These are phyloP conservation scores for Agaricus bisporus DNA, from an alignment of 768 basidiomycete species.

Conservation along the genomic window DNA sequence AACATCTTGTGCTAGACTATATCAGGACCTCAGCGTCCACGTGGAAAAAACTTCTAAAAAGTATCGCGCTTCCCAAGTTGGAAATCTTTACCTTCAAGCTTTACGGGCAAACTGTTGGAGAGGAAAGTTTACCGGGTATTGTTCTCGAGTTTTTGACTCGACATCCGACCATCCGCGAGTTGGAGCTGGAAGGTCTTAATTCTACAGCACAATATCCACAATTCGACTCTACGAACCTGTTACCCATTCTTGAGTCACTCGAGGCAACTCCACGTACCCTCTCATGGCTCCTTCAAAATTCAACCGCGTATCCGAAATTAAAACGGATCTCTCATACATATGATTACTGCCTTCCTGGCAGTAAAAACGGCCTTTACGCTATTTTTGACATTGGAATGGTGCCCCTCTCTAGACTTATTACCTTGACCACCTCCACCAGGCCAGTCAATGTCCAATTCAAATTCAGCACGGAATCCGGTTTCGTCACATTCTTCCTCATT, in stretches of 20 bases:
- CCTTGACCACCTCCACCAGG: background rate
- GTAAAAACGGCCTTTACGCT: background rate
- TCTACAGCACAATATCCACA: background rate
- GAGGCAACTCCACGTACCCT: background rate
- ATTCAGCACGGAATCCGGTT: background rate
- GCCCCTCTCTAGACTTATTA: background rate
- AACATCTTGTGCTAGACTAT: background rate
- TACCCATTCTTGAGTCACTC: background rate
- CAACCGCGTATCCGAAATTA: background rate
- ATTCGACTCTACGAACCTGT: background rate
- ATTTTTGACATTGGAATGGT: background rate
- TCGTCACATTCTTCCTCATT: background rate
- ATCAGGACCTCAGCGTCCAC: background rate
- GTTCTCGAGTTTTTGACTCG: background rate
- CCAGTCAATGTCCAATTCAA: background rate
- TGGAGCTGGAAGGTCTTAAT: background rate
- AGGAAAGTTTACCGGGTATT: background rate
- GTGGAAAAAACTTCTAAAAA: background rate
- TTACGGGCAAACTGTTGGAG: background rate
- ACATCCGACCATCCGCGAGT: background rate
- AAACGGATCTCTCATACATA: background rate
- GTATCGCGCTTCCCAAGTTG: background rate
- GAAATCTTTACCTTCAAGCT: background rate
- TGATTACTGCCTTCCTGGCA: background rate
- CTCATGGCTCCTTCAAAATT: slow-evolving; percentile 1